phyloP scores from a whole-genome alignment of 2,329 filamentous ascomycete genomes.

The Calonectria pauciramosa region DNA sequence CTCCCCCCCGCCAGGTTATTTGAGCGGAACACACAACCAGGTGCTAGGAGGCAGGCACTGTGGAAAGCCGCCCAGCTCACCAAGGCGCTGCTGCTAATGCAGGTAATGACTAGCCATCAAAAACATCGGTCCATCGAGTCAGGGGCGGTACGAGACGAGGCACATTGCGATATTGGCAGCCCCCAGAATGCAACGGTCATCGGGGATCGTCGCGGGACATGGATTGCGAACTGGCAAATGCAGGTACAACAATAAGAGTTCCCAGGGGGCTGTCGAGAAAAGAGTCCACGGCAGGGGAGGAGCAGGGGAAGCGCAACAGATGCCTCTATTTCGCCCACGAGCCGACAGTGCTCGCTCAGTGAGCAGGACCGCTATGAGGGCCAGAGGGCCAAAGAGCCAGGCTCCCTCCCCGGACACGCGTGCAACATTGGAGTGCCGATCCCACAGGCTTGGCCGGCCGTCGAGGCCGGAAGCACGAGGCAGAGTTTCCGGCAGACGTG shows the following conservation, averaged over 20 bases:
- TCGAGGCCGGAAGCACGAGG: constrained; percentile 24
- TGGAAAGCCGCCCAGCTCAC: constrained; percentile 19
- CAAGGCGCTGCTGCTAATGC: constrained; percentile 19
- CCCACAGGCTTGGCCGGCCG: constrained; percentile 6
- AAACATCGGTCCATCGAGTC: constrained; percentile 17
- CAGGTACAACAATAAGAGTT: constrained; percentile 22
- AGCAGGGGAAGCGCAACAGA: background rate
- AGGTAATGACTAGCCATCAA: constrained; percentile 22
- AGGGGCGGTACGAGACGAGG: constrained; percentile 17
- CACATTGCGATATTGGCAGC: constrained; percentile 18
- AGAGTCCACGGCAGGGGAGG: background rate
- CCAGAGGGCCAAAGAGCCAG: background rate
- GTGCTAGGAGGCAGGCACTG: constrained; percentile 15
- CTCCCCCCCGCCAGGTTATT: background rate
- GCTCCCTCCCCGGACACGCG: background rate
- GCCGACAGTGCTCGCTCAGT: background rate
- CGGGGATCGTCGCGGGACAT: constrained; percentile 30
- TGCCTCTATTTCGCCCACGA: background rate
- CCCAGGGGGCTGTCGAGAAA: background rate
- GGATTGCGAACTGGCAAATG: constrained; percentile 26
- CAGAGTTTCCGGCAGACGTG: constrained; percentile 26
- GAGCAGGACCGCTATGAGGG: background rate
- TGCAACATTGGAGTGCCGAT: constrained; percentile 4
- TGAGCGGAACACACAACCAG: constrained; percentile 12
- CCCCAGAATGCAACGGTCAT: constrained; percentile 25